phyloP scores from a whole-genome alignment of 1,284 basidiomycete genomes.

The Sanghuangporus baumii region DNA sequence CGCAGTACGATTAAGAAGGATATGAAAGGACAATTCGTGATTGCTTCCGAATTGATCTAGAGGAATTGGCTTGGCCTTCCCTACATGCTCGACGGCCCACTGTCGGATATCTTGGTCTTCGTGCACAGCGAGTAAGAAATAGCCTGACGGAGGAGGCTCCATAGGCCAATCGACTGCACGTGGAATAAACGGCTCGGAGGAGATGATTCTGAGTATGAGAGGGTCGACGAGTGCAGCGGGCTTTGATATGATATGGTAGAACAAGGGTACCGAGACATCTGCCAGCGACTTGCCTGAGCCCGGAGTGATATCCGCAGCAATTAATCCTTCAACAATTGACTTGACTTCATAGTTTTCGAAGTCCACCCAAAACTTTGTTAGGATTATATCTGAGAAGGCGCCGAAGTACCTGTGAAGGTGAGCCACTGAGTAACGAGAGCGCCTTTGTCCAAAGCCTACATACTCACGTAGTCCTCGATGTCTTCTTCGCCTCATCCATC shows the following conservation, averaged over 20 bases:
- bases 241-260: constrained; percentile 69
- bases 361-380: constrained; percentile 56
- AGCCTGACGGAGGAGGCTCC: constrained; percentile 49
- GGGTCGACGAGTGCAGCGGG: constrained; percentile 50
- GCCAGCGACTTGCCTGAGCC: constrained; percentile 29
- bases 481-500: constrained; percentile 53
- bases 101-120: constrained; percentile 41
- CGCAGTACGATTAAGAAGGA: constrained; percentile 27
- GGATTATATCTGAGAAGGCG: constrained; percentile 43
- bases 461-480: constrained; percentile 63
- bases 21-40: constrained; percentile 40
- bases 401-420: constrained; percentile 53
- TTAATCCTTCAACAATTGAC: constrained; percentile 41
- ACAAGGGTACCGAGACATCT: constrained; percentile 40
- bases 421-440: background rate
- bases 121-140: constrained; percentile 57
- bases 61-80: constrained; percentile 42
- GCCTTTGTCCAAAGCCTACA: background rate
- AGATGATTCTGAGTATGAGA: constrained; percentile 42
- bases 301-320: constrained; percentile 30
- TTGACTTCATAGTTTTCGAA: constrained; percentile 66
- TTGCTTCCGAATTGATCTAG: constrained; percentile 38
- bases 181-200: constrained; percentile 33
- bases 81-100: constrained; percentile 51
- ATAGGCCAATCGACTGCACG: constrained; percentile 47